phyloP scores from a whole-genome alignment of 2,329 filamentous ascomycete genomes.

The Penicillium sp. region DNA sequence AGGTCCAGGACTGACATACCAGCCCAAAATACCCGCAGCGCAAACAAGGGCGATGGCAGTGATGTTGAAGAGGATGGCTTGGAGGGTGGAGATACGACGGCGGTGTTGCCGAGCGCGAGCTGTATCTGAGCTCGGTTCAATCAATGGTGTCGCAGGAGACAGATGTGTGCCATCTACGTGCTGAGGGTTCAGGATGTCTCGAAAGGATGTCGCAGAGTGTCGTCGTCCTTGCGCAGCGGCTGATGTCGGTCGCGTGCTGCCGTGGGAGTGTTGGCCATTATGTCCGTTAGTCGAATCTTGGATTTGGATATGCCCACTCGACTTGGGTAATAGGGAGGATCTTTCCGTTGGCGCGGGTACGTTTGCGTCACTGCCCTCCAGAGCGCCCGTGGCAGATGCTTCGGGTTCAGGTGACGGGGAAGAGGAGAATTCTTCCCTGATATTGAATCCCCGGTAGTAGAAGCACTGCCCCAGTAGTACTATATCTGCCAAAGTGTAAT shows the following conservation, averaged over 20 bases:
- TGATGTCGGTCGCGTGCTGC: slow-evolving; percentile 8
- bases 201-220: slow-evolving; percentile 38
- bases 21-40: slow-evolving; percentile 77
- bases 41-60: slow-evolving; percentile 78
- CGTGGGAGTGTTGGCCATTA: slow-evolving; percentile 2
- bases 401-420: slow-evolving; percentile 15
- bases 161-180: slow-evolving; percentile 63
- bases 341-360: slow-evolving; percentile 27
- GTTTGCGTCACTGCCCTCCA: slow-evolving; percentile 20
- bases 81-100: slow-evolving; percentile 38
- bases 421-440: slow-evolving; percentile 31
- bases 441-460: slow-evolving; percentile 81
- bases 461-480: slow-evolving; percentile 88
- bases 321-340: slow-evolving; percentile 28
- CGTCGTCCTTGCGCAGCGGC: slow-evolving; percentile 17
- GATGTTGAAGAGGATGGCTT: slow-evolving; percentile 66
- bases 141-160: slow-evolving; percentile 79
- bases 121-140: slow-evolving; percentile 48
- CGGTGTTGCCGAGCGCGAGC: slow-evolving; percentile 15
- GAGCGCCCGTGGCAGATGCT: slow-evolving; percentile 8
- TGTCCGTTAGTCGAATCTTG: slow-evolving; percentile 1
- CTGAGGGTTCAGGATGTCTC: slow-evolving; percentile 49
- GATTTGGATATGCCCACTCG: slow-evolving; percentile 16
- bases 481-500: slow-evolving; percentile 89
- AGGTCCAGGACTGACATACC: slow-evolving; percentile 66